These are phyloP conservation scores for Quercus bicolor DNA, from an alignment of 306 rosid species.

Conservation along the genomic window DNA sequence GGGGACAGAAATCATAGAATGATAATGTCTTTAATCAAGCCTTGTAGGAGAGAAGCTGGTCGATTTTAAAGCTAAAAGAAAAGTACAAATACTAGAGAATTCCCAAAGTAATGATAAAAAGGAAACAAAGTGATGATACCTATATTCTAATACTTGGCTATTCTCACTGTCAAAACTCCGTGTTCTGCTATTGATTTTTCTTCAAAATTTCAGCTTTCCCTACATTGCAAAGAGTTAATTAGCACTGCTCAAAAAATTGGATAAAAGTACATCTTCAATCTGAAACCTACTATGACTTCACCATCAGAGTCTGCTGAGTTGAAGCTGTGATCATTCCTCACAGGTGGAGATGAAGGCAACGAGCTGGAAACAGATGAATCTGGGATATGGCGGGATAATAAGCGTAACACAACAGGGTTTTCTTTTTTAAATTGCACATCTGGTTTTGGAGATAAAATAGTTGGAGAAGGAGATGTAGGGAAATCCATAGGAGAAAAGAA, in stretches of 20 bases:
- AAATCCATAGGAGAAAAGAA: slow-evolving; percentile 63
- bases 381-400: slow-evolving; percentile 38
- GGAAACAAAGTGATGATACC: slow-evolving; percentile 37
- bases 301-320: slow-evolving; percentile 59
- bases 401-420: slow-evolving; percentile 43
- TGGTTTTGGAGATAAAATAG: slow-evolving; percentile 29
- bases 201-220: slow-evolving; percentile 37
- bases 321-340: slow-evolving; percentile 43
- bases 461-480: slow-evolving; percentile 45
- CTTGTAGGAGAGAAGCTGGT: not conserved
- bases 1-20: not conserved
- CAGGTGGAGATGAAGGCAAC: slow-evolving; percentile 46
- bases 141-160: slow-evolving; percentile 37
- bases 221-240: slow-evolving; percentile 30
- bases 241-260: not conserved
- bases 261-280: not conserved
- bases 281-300: slow-evolving; percentile 49
- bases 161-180: slow-evolving; percentile 38
- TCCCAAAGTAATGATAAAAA: not conserved
- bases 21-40: not conserved
- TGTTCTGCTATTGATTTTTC: slow-evolving; percentile 31
- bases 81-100: slow-evolving; percentile 1
- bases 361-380: slow-evolving; percentile 46
- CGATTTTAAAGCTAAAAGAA: not conserved
- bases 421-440: slow-evolving; percentile 32